Conservation (phyloP, 2,329 filamentous ascomycete genomes). For the Zasmidium angulare region DNA sequence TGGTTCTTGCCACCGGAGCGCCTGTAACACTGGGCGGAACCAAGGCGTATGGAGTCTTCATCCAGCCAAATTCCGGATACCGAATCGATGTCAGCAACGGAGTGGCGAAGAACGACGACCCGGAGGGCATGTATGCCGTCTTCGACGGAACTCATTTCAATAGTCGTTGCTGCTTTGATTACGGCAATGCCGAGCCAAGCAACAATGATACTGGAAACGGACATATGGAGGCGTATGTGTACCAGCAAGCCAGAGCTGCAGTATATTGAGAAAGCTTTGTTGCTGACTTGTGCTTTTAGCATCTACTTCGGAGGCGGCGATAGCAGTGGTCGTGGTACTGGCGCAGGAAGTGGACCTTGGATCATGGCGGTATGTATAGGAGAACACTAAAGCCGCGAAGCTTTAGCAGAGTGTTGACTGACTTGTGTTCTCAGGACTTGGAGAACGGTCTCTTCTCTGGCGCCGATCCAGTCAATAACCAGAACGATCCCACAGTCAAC, state of each 20-base stretch:
- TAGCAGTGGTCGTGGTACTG: slow-evolving; percentile 55
- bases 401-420: no score
- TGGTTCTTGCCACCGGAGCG: slow-evolving; percentile 60
- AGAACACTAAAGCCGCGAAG: no score
- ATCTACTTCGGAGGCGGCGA: slow-evolving; percentile 59
- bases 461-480: slow-evolving; percentile 45
- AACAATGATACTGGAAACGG: slow-evolving; percentile 54
- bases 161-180: slow-evolving; percentile 50
- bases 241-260: no score
- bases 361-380: no score
- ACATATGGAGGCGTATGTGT: slow-evolving; percentile 61
- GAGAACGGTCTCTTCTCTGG: slow-evolving; percentile 67
- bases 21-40: slow-evolving; percentile 58
- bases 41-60: slow-evolving; percentile 64
- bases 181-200: slow-evolving; percentile 43
- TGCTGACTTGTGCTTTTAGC: neutral
- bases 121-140: slow-evolving; percentile 61
- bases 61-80: slow-evolving; percentile 63
- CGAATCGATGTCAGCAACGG: slow-evolving; percentile 56
- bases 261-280: no score
- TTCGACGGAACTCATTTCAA: slow-evolving; percentile 61
- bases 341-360: slow-evolving; percentile 62
- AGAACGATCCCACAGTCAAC: slow-evolving; percentile 52
- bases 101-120: slow-evolving; percentile 53
- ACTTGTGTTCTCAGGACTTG: no score